Conservation (phyloP, 257 asterid species). For the Cynanchum wilfordii region DNA sequence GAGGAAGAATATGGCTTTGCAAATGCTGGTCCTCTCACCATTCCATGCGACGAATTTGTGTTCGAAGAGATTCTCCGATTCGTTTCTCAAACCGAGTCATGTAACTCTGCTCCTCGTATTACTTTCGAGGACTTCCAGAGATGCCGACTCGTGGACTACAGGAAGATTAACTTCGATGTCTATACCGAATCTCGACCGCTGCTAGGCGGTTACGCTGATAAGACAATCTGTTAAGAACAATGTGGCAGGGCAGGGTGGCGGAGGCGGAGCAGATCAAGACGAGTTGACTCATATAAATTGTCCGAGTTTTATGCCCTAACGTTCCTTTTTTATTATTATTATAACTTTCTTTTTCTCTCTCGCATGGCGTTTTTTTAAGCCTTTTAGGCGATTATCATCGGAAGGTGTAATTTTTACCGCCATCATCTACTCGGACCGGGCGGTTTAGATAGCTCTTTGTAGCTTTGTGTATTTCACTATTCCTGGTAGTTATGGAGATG, state of each 20-base stretch:
- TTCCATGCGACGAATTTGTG: slow-evolving; percentile 70
- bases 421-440: background rate
- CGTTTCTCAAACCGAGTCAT: slow-evolving; percentile 31
- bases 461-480: background rate
- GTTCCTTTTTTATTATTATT: background rate
- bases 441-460: background rate
- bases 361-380: background rate
- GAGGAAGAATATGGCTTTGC: slow-evolving; percentile 80
- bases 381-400: background rate
- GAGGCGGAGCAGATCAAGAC: background rate
- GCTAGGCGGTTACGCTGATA: slow-evolving; percentile 32
- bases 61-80: slow-evolving; percentile 61
- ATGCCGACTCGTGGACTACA: slow-evolving; percentile 40
- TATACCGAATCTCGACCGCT: slow-evolving; percentile 53
- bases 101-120: slow-evolving; percentile 12
- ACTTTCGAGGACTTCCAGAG: slow-evolving; percentile 36
- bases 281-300: slow-evolving; percentile 16
- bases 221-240: background rate
- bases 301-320: slow-evolving; percentile 6
- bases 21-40: slow-evolving; percentile 52
- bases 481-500: slow-evolving; percentile 19
- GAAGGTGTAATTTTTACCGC: background rate
- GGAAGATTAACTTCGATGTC: slow-evolving; percentile 26
- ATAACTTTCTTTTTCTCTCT: background rate
- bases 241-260: background rate